Evolutionary conservation across 805 yeast species (phyloP).

Genomic region (Candida lessepsii): DNA sequence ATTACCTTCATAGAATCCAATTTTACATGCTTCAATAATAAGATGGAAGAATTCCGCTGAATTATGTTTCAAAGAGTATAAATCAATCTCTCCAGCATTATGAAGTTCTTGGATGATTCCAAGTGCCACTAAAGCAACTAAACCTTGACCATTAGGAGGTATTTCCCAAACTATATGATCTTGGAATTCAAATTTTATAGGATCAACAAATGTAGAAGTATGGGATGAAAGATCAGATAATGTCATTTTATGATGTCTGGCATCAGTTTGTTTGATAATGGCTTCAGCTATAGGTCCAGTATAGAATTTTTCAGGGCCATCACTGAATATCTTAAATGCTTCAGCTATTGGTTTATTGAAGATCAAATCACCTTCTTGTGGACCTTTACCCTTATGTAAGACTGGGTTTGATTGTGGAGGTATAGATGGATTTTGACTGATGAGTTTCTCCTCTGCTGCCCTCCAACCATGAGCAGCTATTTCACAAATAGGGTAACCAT

Average conservation of each 20-base stretch:
- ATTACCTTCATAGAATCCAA: slow-evolving; percentile 73
- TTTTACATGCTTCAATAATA: slow-evolving; percentile 67
- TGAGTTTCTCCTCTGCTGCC: slow-evolving; percentile 37
- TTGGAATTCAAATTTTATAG: slow-evolving; percentile 52
- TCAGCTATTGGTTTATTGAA: slow-evolving; percentile 52
- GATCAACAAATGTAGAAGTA: slow-evolving; percentile 61
- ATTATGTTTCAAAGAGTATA: slow-evolving; percentile 54
- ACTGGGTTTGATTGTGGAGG: slow-evolving; percentile 25
- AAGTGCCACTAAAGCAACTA: slow-evolving; percentile 69
- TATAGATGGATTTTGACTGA: slow-evolving; percentile 34
- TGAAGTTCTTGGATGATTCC: slow-evolving; percentile 63
- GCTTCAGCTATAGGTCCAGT: slow-evolving; percentile 68
- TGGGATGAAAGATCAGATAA: slow-evolving; percentile 58
- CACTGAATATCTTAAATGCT: slow-evolving; percentile 50
- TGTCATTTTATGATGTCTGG: slow-evolving; percentile 56
- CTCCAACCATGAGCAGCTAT: slow-evolving; percentile 55
- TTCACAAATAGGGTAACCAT: slow-evolving; percentile 64
- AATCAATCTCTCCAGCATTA: slow-evolving; percentile 37
- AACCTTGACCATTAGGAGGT: slow-evolving; percentile 83
- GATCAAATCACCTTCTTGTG: slow-evolving; percentile 57
- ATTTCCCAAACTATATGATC: slow-evolving; percentile 69
- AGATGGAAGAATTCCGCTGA: slow-evolving; percentile 69
- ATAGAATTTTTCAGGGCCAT: slow-evolving; percentile 68
- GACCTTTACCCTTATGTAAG: slow-evolving; percentile 40
- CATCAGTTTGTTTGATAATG: slow-evolving; percentile 52